Percentiles rank a stretch among this genome's conserved stretches.
Evolutionary conservation across 768 basidiomycete genomes (phyloP).

Genomic region (Amanita rubescens): DNA sequence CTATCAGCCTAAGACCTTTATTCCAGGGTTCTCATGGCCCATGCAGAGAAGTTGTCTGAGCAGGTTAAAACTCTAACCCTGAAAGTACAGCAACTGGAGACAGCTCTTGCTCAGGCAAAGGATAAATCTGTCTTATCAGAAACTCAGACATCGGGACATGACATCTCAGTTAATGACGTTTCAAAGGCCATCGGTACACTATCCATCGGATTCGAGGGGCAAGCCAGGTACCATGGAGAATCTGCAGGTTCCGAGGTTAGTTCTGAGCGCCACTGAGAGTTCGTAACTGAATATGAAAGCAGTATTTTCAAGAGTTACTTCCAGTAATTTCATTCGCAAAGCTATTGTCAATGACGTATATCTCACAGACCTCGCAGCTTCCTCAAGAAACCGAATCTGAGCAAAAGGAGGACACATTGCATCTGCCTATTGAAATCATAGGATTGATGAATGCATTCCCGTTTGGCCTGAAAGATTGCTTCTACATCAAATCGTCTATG

Average conservation of each 20-base stretch:
- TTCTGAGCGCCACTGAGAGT: neutral
- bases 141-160: constrained; percentile 10
- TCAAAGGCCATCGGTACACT: constrained; percentile 40
- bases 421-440: constrained; percentile 36
- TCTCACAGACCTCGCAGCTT: constrained; percentile 1
- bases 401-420: constrained; percentile 17
- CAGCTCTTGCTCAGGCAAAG: constrained; percentile 24
- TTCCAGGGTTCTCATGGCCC: constrained; percentile 42
- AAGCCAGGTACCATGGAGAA: constrained; percentile 42
- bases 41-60: constrained; percentile 38
- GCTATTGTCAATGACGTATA: neutral
- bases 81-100: constrained; percentile 40
- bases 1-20: neutral
- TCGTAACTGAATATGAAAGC: neutral
- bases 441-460: constrained; percentile 43
- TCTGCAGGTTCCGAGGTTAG: constrained; percentile 43
- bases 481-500: constrained; percentile 26
- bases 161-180: constrained; percentile 21
- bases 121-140: constrained; percentile 11
- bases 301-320: constrained; percentile 35
- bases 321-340: constrained; percentile 16
- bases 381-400: constrained; percentile 15
- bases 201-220: constrained; percentile 41
- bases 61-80: constrained; percentile 36
- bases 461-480: constrained; percentile 34